Evolutionary conservation across 2,329 filamentous ascomycete species (phyloP), one percentile per base, ranked within the genome.

Genomic region (Elsinoe fawcettii): DNA sequence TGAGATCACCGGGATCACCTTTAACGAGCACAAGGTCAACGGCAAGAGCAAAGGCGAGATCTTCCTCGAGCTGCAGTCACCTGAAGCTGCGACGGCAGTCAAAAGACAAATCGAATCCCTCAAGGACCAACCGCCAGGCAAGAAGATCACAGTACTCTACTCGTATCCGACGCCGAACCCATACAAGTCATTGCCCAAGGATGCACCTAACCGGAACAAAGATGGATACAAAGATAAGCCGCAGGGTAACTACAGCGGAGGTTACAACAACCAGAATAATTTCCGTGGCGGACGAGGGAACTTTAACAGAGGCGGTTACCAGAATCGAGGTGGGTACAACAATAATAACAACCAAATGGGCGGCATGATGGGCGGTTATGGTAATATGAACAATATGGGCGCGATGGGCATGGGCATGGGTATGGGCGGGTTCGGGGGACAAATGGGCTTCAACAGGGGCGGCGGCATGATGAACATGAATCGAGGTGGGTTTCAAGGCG

Each of bases 11-110:
- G 93, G 97, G 60, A 83, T 99, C 54, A 96, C 91, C 0, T 99
- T 97, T 71, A 96, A 90, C 66, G 93, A 99, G 71, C 93, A 97
- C 73, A 99, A 99, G 70, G 91, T 97, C 49, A 99, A 99, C 64
- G 93, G 93, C 64, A 99, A 99, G 75, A 96, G 90, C 74, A 96
- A 97, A 76, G 92, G 93, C 39, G 83, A 86, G 77, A 90, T 86
- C 4, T 97, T 91, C 67, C 76, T 97, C 46, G 89, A 96, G 66
- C 90, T 97, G 66, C 79, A 80, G 23, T 86, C 88, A 0, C 84
- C 87, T 49, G 89, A 95, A 72, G 90, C 90, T 12, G 86, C 93
- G 1, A 91, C 90, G 0, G 89, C 90, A 0, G 81, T 85, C 5
- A 97, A 96, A 72, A 87, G 86, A 64, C 80, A 84, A 64, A 85